A percentile compares a stretch with the other conserved stretches of the same genome.
Evolutionary conservation across 352 stramenopile species (phyloP).

Genomic region (Phytopythium ostracodes): DNA sequence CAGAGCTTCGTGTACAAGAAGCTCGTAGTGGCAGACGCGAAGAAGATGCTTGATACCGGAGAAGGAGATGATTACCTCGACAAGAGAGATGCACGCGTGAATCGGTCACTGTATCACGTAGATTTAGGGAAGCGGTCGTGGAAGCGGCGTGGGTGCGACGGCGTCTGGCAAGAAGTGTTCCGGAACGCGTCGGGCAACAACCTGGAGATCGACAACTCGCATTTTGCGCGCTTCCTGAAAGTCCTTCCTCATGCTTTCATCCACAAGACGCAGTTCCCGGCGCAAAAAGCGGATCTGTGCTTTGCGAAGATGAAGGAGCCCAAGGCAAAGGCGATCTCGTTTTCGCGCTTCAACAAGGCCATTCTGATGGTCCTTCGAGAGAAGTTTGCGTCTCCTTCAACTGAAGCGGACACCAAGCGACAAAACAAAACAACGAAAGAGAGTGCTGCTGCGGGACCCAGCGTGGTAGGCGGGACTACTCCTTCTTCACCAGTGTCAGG

Average conservation of each 20-base stretch:
- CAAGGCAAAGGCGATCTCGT: slow-evolving; percentile 55
- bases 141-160: slow-evolving; percentile 56
- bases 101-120: slow-evolving; percentile 34
- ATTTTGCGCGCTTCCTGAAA: slow-evolving; percentile 63
- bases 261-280: slow-evolving; percentile 49
- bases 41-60: background rate
- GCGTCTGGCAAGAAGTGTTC: slow-evolving; percentile 67
- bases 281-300: slow-evolving; percentile 52
- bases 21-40: slow-evolving; percentile 17
- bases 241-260: slow-evolving; percentile 52
- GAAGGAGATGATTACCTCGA: slow-evolving; percentile 1
- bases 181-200: slow-evolving; percentile 37
- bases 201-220: slow-evolving; percentile 62
- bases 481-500: slow-evolving; percentile 5
- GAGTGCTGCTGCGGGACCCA: background rate
- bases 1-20: slow-evolving; percentile 55
- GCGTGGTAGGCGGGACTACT: background rate
- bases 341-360: slow-evolving; percentile 54
- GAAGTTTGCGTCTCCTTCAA: slow-evolving; percentile 26
- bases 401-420: background rate
- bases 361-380: slow-evolving; percentile 58
- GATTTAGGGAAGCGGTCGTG: slow-evolving; percentile 29
- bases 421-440: background rate
- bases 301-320: slow-evolving; percentile 79
- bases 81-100: slow-evolving; percentile 22